Conservation (phyloP, 106 monocot genomes). For the Allium sativum region DNA sequence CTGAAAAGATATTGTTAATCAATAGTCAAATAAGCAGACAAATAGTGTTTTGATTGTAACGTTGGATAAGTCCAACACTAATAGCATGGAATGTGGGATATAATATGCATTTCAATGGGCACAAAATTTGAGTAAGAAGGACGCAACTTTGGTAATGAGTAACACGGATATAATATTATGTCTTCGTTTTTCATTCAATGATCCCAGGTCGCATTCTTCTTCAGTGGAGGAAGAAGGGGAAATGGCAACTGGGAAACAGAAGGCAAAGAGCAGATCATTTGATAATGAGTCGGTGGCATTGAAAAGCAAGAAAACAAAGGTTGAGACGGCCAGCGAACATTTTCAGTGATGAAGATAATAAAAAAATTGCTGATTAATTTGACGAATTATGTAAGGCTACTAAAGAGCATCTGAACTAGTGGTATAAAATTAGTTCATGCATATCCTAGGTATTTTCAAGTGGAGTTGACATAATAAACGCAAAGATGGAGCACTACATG, state of each 20-base stretch:
- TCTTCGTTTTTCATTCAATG: slow-evolving; percentile 6
- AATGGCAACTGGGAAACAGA: slow-evolving; percentile 37
- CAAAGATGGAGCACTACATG: too few relatives aligned
- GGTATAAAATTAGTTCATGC: too few relatives aligned
- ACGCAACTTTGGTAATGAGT: too few relatives aligned
- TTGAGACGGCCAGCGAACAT: slow-evolving; percentile 6
- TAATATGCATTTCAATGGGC: too few relatives aligned
- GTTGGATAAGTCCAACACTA: too few relatives aligned
- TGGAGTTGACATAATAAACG: too few relatives aligned
- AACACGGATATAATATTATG: neutral
- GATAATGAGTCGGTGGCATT: slow-evolving; percentile 18
- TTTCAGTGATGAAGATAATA: slow-evolving; percentile 5
- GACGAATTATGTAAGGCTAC: slow-evolving; percentile 57
- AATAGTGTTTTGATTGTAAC: too few relatives aligned
- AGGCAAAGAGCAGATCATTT: slow-evolving; percentile 25
- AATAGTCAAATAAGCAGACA: too few relatives aligned
- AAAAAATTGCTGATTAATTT: slow-evolving; percentile 23
- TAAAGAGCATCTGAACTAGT: slow-evolving; percentile 39
- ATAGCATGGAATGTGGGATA: too few relatives aligned
- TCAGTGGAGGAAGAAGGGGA: slow-evolving; percentile 34
- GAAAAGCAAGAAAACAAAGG: slow-evolving; percentile 43
- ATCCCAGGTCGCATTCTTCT: slow-evolving; percentile 32
- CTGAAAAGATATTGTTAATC: too few relatives aligned
- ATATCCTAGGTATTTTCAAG: too few relatives aligned
- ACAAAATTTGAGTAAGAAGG: too few relatives aligned